Evolutionary conservation across 148 eudicot species (phyloP).

Genomic region (Rhododendron henanense): DNA sequence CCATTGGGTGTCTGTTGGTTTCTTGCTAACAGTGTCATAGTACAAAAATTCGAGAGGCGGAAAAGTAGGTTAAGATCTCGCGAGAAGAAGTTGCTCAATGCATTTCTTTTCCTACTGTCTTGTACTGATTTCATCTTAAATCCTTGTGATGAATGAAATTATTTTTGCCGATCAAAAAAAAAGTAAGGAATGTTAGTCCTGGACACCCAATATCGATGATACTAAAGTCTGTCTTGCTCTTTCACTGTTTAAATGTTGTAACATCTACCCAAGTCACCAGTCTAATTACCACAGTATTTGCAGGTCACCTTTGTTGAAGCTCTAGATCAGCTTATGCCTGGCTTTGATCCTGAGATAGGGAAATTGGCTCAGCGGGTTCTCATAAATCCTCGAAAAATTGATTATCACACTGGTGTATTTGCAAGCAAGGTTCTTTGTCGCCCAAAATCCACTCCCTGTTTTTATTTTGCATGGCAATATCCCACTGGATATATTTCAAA

Average conservation of each 20-base stretch:
- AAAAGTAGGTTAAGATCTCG: no score
- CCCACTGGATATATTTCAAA: neutral
- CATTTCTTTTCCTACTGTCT: no score
- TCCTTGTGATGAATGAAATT: no score
- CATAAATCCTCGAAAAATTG: constrained; percentile 93
- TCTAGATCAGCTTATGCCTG: constrained; percentile 98
- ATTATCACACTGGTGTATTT: constrained; percentile 96
- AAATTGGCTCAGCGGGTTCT: constrained; percentile 96
- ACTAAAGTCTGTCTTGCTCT: neutral
- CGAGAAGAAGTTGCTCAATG: no score
- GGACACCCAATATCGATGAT: neutral
- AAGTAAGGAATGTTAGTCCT: neutral
- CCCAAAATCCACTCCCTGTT: neutral
- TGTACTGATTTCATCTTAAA: no score
- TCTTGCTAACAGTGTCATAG: no score
- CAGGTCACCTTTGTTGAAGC: constrained; percentile 99
- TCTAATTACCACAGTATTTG: constrained; percentile 9
- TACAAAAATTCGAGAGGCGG: no score
- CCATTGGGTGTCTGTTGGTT: no score
- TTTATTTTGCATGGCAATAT: neutral
- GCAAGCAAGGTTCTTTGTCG: constrained; percentile 75
- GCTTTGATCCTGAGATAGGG: constrained; percentile 98
- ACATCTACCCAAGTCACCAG: neutral
- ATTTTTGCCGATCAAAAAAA: no score
- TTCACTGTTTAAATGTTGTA: neutral